These are phyloP conservation scores for Tuber microsphaerosporum DNA, from an alignment of 495 filamentous ascomycete genomes.

Conservation along the genomic window DNA sequence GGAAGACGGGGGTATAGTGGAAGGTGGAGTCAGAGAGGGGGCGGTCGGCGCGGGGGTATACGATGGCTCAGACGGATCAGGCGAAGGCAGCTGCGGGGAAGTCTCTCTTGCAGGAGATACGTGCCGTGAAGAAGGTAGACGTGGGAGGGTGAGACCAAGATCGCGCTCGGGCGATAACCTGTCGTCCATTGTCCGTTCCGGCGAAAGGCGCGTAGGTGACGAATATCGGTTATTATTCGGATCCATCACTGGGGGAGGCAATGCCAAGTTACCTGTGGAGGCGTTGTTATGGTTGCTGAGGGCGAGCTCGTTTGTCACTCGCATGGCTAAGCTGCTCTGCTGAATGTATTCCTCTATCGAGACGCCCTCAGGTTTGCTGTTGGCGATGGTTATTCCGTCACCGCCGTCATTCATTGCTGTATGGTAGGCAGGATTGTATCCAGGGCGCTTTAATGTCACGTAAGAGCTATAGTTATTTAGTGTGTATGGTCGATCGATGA, in stretches of 20 bases:
- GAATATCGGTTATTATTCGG: slow-evolving; percentile 26
- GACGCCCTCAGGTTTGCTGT: slow-evolving; percentile 27
- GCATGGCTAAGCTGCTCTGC: slow-evolving; percentile 18
- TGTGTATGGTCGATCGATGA: neutral
- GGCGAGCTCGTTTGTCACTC: slow-evolving; percentile 7
- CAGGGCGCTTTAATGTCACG: neutral
- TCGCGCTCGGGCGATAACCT: slow-evolving; percentile 29
- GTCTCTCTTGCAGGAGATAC: slow-evolving; percentile 29
- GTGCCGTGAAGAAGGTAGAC: slow-evolving; percentile 26
- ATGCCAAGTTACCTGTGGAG: slow-evolving; percentile 24
- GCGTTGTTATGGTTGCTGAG: slow-evolving; percentile 11
- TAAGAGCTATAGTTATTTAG: neutral
- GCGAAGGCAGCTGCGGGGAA: slow-evolving; percentile 10
- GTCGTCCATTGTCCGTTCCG: slow-evolving; percentile 33
- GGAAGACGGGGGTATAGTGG: slow-evolving; percentile 29
- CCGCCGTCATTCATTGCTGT: slow-evolving; percentile 34
- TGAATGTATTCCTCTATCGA: slow-evolving; percentile 26
- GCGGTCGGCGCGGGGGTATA: slow-evolving; percentile 29
- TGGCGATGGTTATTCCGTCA: slow-evolving; percentile 32
- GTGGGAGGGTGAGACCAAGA: slow-evolving; percentile 19
- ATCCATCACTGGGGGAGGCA: slow-evolving; percentile 22
- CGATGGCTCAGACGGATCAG: slow-evolving; percentile 27
- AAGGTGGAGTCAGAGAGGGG: slow-evolving; percentile 23
- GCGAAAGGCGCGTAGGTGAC: slow-evolving; percentile 22
- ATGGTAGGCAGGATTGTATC: neutral